Evolutionary conservation across 768 basidiomycete species (phyloP), one percentile per base, ranked within the genome.

Genomic region (Ramaria sp.): DNA sequence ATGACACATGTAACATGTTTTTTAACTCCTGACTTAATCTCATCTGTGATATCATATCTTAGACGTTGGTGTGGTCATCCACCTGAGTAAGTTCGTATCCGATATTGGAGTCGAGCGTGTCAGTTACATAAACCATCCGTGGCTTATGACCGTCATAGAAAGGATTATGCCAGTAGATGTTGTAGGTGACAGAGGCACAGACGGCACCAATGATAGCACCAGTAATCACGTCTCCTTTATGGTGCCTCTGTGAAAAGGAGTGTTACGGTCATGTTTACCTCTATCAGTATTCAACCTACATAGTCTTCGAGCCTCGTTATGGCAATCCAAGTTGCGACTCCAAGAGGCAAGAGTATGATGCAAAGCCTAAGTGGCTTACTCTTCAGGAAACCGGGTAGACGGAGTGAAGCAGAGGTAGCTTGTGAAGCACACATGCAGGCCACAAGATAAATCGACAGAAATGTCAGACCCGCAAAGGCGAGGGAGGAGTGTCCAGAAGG

Each of bases 401-500:
- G 60, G 58, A 68, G 27, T 5, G 75, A 66, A 18, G 69, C 61
- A 24, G 62, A 61, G 32, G 60, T 79, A 76, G 55, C 75, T 75
- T 32, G 28, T 76, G 77, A 78, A 5, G 79, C 78, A 7, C 77
- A 77, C 5, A 82, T 82, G 62, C 79, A 74, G n/a, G 79, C 78
- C 27, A 82, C 82, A 13, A 83, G 65, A 69, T 76, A 83, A 8
- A 85, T 70, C 3, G 78, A 74, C 20, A 82, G 61, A 59, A 82
- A 80, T 22, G 75, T 70, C 79, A 84, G 83, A 28, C 82, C 82
- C 1, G 77, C 71, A 61, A 81, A 84, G 7, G 77, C 82, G 10
- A 78, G 77, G 1, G 82, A 81, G 1, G 82, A 81, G 63, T 85
- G 83, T 5, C 83, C 83, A 10, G 81, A 83, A 6, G 82, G 83